These are phyloP conservation scores for Claviceps quebecensis DNA, from an alignment of 2,329 filamentous ascomycete species.

Conservation along the genomic window DNA sequence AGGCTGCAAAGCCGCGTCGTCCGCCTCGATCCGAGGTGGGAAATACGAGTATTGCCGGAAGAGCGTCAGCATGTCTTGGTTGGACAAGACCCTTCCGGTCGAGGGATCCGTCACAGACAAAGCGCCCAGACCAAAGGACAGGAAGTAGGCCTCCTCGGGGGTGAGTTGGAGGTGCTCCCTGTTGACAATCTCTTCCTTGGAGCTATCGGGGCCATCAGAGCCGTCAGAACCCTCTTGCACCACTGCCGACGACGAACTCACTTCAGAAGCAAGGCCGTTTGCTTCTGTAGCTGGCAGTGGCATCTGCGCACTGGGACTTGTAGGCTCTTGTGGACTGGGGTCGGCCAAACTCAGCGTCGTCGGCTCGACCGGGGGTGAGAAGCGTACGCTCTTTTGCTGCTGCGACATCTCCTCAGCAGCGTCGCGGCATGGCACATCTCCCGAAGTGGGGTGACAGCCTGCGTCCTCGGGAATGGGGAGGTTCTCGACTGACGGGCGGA, in stretches of 20 bases:
- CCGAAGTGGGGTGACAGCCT: background rate
- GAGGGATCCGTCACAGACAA: conserved; percentile 46
- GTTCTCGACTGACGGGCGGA: background rate
- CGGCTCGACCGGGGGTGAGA: conserved; percentile 53
- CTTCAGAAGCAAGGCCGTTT: background rate
- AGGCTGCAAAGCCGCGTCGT: conserved; percentile 37
- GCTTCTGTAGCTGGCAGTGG: background rate
- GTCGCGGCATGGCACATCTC: conserved; percentile 8
- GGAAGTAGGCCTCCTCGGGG: conserved; percentile 82
- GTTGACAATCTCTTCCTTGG: conserved; percentile 22
- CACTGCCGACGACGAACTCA: background rate
- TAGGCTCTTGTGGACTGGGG: conserved; percentile 29
- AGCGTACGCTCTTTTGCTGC: conserved; percentile 52
- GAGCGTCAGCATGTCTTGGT: conserved; percentile 45
- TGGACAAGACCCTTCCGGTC: conserved; percentile 31
- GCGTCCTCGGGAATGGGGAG: background rate
- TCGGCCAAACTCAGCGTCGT: conserved; percentile 42
- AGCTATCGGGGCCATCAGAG: background rate
- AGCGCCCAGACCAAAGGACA: conserved; percentile 66
- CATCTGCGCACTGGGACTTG: conserved; percentile 9
- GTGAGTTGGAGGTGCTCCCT: conserved; percentile 85
- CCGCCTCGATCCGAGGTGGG: conserved; percentile 34
- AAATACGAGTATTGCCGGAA: conserved; percentile 60
- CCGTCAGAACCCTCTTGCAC: background rate
- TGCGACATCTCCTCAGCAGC: conserved; percentile 17